Evolutionary conservation across 2,329 filamentous ascomycete genomes (phyloP), one percentile per base, ranked within the genome.

Genomic region (Immersiporthe knoxdaviesiana): DNA sequence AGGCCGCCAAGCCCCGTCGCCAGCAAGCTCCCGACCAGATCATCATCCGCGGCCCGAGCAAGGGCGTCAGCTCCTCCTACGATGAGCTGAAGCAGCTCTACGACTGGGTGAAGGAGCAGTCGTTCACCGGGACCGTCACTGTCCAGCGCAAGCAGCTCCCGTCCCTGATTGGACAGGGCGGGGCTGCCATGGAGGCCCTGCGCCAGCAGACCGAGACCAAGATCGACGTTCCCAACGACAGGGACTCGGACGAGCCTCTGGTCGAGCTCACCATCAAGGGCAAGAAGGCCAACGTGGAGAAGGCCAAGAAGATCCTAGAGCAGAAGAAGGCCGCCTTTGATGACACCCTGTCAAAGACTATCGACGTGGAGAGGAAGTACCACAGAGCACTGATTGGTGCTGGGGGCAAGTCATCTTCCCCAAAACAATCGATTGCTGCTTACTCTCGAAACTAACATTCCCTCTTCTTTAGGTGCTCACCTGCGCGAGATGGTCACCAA

Each of bases 301-400:
- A 94, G 74, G 95, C 96, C 5, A 96, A 96, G 87, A 96, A 96
- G 82, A 82, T 96, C 63, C 86, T 99, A 32, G 90, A 95, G 79
- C 92, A 96, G 81, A 94, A 94, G 82, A 91, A 92, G 67, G 91
- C 90, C 71, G 85, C 94, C 27, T 97, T 97, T 74, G 94, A 98
- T 75, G 90, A 96, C 73, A 97, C 93, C n/a, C 86, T 97, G 64
- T 88, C 90, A 21, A 90, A 91, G 82, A 93, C 90, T 16, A 84
- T 99, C 63, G 92, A 97, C 44, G 90, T 99, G n/a, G 94, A 98
- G 74, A 92, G 93, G 83, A 97, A 97, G 84, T 90, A 96, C 80
- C 96, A 99, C 82, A 90, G 91, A 81, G 88, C 91, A 66, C 85
- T 99, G 72, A 99, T 99, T 79, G 96, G 96, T 72, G 84, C 90